Percentiles rank a stretch among this genome's conserved stretches.
Evolutionary conservation across 768 basidiomycete species (phyloP).

Genomic region (Lepiota venenata): DNA sequence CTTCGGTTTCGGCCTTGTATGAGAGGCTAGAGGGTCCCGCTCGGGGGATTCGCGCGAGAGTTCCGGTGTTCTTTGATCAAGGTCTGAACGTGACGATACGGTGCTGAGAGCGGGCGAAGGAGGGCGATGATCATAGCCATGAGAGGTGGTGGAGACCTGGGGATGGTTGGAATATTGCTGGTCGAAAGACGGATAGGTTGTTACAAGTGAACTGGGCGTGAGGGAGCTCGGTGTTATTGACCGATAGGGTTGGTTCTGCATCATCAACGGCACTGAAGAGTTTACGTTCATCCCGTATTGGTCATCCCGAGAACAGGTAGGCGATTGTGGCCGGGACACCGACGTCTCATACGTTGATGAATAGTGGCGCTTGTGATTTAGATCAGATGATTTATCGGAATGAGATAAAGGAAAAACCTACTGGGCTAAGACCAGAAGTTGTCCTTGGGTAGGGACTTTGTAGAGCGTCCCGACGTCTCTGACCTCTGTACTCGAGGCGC

Average conservation of each 20-base stretch:
- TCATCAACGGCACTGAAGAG: constrained; percentile 7
- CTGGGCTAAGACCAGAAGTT: constrained; percentile 6
- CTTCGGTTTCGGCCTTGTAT: constrained; percentile 10
- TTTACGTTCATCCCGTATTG: constrained; percentile 10
- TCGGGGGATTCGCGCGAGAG: constrained; percentile 18
- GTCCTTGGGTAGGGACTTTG: constrained; percentile 10
- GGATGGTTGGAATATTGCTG: constrained; percentile 40
- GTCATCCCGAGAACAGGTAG: constrained; percentile 5
- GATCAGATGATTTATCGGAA: not conserved
- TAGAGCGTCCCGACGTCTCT: constrained; percentile 6
- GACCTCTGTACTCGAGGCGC: constrained; percentile 10
- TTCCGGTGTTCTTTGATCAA: constrained; percentile 12
- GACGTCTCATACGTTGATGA: constrained; percentile 4
- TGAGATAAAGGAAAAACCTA: not conserved
- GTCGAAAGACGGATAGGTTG: constrained; percentile 41
- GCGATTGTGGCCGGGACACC: constrained; percentile 8
- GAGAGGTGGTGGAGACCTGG: constrained; percentile 40
- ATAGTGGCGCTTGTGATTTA: constrained; percentile 8
- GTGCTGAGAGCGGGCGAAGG: constrained; percentile 63
- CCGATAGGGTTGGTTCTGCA: constrained; percentile 11
- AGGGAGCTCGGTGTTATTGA: constrained; percentile 5
- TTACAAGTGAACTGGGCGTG: constrained; percentile 41
- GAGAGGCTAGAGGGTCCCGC: not conserved
- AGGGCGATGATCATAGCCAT: constrained; percentile 40
- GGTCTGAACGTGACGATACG: constrained; percentile 49